Percentiles rank a stretch among this genome's conserved stretches.
phyloP scores from a whole-genome alignment of 345 rosid genomes.

The Toxicodendron radicans region DNA sequence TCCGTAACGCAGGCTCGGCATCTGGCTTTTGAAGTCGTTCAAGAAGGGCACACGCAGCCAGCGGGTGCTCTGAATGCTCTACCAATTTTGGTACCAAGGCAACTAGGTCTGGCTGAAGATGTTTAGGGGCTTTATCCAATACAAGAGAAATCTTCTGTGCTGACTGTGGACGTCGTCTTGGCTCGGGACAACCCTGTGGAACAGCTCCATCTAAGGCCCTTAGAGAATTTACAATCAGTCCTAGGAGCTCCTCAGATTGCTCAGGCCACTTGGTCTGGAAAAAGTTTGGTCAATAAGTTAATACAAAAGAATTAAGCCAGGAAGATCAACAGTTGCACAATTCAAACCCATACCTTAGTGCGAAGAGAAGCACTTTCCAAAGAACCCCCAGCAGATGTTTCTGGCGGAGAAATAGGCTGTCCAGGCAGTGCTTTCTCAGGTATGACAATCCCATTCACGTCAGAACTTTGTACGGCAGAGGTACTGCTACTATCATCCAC shows the following conservation, averaged over 20 bases:
- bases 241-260: slow-evolving; percentile 97
- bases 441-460: slow-evolving; percentile 43
- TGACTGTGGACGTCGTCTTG: slow-evolving; percentile 89
- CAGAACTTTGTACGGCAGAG: slow-evolving; percentile 78
- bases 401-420: slow-evolving; percentile 60
- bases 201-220: slow-evolving; percentile 94
- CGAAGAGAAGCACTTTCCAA: slow-evolving; percentile 57
- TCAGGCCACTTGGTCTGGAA: slow-evolving; percentile 98
- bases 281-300: slow-evolving; percentile 30
- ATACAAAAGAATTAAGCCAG: slow-evolving; percentile 12
- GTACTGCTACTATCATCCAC: slow-evolving; percentile 59
- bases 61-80: slow-evolving; percentile 91
- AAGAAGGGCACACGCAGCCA: slow-evolving; percentile 88
- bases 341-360: slow-evolving; percentile 59
- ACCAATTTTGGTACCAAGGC: slow-evolving; percentile 97
- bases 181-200: slow-evolving; percentile 96
- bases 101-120: slow-evolving; percentile 84
- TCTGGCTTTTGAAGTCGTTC: slow-evolving; percentile 84
- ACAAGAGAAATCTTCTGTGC: slow-evolving; percentile 93
- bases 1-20: slow-evolving; percentile 75
- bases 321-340: slow-evolving; percentile 23
- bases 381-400: slow-evolving; percentile 57
- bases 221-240: slow-evolving; percentile 92
- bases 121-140: slow-evolving; percentile 92
- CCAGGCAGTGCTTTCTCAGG: slow-evolving; percentile 58